phyloP scores from a whole-genome alignment of 1,139 yeast genomes.

The Arxiozyma heterogenica region DNA sequence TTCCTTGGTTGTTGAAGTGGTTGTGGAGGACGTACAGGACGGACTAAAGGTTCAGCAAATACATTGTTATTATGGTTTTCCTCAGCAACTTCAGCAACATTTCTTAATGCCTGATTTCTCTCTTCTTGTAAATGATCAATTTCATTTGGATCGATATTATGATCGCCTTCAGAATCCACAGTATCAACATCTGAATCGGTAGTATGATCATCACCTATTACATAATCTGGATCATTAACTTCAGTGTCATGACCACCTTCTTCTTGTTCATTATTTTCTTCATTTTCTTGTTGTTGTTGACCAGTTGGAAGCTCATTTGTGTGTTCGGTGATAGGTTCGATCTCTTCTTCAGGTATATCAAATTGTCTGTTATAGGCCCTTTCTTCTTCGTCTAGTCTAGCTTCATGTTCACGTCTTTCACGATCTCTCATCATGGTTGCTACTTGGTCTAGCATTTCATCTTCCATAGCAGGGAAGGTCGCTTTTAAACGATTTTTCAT shows the following conservation, averaged over 20 bases:
- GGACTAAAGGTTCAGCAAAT: constrained; percentile 5
- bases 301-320: background rate
- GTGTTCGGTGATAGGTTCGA: background rate
- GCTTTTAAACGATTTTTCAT: constrained; percentile 21
- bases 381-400: constrained; percentile 14
- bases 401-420: constrained; percentile 15
- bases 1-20: background rate
- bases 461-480: constrained; percentile 27
- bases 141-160: constrained; percentile 2
- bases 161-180: constrained; percentile 1
- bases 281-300: background rate
- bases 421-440: constrained; percentile 24
- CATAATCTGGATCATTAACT: constrained; percentile 12
- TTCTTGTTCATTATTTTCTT: constrained; percentile 7
- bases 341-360: constrained; percentile 10
- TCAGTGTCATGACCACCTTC: constrained; percentile 12
- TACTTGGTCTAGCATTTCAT: constrained; percentile 22
- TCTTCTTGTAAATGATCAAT: constrained; percentile 1
- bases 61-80: constrained; percentile 8
- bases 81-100: background rate
- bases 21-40: constrained; percentile 3
- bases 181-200: constrained; percentile 4
- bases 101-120: background rate
- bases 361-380: constrained; percentile 2
- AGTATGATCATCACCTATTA: constrained; percentile 7